A percentile compares a stretch with the other conserved stretches of the same genome.
Evolutionary conservation across 1,284 basidiomycete species (phyloP).

Genomic region (Ustilago loliicola): DNA sequence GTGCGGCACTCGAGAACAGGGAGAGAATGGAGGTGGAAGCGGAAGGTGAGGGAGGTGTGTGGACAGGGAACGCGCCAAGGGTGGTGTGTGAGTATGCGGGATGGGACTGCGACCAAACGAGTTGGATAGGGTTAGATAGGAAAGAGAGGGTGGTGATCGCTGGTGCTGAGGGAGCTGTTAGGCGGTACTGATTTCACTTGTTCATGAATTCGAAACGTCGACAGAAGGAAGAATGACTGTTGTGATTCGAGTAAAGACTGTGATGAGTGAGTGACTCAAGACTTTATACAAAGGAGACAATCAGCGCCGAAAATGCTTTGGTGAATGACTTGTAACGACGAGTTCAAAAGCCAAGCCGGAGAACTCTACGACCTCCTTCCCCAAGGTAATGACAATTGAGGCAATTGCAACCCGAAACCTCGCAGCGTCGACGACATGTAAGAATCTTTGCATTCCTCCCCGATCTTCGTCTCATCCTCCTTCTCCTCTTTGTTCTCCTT

Average conservation of each 20-base stretch:
- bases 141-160: slow-evolving; percentile 37
- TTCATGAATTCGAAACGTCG: background rate
- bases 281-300: background rate
- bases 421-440: background rate
- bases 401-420: background rate
- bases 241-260: background rate
- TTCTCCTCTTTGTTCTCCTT: background rate
- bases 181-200: slow-evolving; percentile 33
- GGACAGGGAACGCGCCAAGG: slow-evolving; percentile 11
- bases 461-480: background rate
- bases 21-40: background rate
- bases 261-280: background rate
- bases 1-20: slow-evolving; percentile 5
- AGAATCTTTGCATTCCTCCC: background rate
- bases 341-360: background rate
- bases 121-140: slow-evolving; percentile 33
- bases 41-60: background rate
- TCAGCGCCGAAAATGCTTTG: background rate
- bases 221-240: background rate
- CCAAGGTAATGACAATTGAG: background rate
- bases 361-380: background rate
- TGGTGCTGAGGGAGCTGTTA: slow-evolving; percentile 46
- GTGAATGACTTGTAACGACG: background rate
- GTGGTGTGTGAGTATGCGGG: slow-evolving; percentile 53
- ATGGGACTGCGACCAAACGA: slow-evolving; percentile 60